phyloP scores from a whole-genome alignment of 2,329 filamentous ascomycete species.

The Aspergillus sp. region DNA sequence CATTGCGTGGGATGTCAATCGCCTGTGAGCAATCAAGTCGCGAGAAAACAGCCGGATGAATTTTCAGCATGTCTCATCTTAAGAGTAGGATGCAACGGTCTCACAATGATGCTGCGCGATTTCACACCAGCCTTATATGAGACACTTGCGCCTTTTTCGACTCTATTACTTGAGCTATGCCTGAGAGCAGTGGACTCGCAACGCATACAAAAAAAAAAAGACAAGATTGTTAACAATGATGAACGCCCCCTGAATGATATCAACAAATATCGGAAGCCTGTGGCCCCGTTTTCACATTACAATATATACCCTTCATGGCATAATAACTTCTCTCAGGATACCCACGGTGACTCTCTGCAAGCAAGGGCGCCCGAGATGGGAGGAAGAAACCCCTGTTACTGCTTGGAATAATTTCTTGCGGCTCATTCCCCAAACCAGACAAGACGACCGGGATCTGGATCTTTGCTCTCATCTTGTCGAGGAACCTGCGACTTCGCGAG shows the following conservation, averaged over 20 bases:
- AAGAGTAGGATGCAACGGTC: too few species aligned
- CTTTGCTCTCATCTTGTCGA: not conserved
- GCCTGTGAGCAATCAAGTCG: too few species aligned
- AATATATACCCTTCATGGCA: not conserved
- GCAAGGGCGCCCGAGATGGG: not conserved
- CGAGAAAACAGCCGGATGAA: too few species aligned
- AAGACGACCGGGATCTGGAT: not conserved
- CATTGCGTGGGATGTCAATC: too few species aligned
- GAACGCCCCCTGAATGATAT: not conserved
- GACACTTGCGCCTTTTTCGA: too few species aligned
- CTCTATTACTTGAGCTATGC: too few species aligned
- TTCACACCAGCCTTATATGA: too few species aligned
- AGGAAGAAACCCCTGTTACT: not conserved
- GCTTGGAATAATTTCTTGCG: not conserved
- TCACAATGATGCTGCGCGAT: too few species aligned
- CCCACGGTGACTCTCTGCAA: not conserved
- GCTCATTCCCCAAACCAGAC: not conserved
- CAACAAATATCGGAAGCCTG: not conserved
- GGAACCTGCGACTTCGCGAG: not conserved
- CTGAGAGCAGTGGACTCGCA: too few species aligned
- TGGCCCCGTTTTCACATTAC: not conserved
- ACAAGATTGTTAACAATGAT: too few species aligned
- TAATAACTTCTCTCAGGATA: not conserved
- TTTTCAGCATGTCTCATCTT: too few species aligned
- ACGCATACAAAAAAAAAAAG: too few species aligned